Conservation (phyloP, 306 rosid species). For the Hippophae tibetana region DNA sequence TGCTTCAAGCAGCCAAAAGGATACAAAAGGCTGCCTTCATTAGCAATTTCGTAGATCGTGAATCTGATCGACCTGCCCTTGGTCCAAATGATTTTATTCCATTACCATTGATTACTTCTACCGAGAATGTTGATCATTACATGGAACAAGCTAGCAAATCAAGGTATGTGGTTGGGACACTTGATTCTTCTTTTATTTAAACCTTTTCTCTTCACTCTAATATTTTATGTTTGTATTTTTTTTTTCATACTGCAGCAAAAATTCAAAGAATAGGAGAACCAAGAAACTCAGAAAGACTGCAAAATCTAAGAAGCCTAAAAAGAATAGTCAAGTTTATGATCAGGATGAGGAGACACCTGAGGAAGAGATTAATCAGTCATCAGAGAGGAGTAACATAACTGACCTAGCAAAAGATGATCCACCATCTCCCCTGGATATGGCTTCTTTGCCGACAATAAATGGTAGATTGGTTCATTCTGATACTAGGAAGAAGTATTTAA, state of each 20-base stretch:
- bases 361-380: background rate
- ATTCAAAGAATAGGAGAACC: constrained; percentile 24
- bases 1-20: constrained; percentile 66
- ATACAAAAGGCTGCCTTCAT: constrained; percentile 45
- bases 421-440: background rate
- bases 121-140: constrained; percentile 16
- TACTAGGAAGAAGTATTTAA: background rate
- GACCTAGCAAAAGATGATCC: background rate
- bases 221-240: constrained; percentile 15
- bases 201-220: constrained; percentile 2
- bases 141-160: constrained; percentile 27
- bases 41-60: constrained; percentile 79
- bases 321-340: constrained; percentile 14
- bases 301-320: constrained; percentile 22
- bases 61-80: constrained; percentile 76
- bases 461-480: background rate
- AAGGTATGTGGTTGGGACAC: constrained; percentile 29
- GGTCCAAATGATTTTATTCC: constrained; percentile 56
- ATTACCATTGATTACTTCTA: constrained; percentile 18
- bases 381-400: background rate
- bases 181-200: background rate
- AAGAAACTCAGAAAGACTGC: constrained; percentile 23
- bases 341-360: background rate
- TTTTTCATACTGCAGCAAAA: constrained; percentile 35
- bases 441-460: background rate